Conservation (phyloP, 2,329 filamentous ascomycete species). For the Thelonectria olida region DNA sequence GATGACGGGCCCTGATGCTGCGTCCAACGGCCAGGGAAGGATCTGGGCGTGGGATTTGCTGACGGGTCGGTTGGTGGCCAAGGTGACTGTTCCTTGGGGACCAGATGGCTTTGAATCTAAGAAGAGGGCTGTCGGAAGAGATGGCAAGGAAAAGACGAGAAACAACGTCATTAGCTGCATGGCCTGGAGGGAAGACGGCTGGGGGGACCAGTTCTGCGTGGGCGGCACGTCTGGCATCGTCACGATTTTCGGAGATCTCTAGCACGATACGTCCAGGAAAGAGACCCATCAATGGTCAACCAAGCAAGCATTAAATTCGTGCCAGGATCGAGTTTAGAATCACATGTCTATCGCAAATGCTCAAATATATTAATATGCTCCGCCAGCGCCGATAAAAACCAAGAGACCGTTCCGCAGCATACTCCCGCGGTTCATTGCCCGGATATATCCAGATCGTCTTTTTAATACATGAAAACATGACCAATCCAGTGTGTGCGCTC, state of each 20-base stretch:
- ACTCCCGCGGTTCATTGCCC: constrained; percentile 5
- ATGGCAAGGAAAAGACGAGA: constrained; percentile 68
- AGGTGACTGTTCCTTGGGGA: constrained; percentile 67
- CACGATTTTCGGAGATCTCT: constrained; percentile 65
- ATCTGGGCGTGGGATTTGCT: constrained; percentile 88
- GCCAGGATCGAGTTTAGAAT: neutral
- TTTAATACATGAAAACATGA: constrained; percentile 21
- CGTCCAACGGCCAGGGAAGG: constrained; percentile 60
- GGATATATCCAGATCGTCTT: constrained; percentile 23
- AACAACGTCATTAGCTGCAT: constrained; percentile 70
- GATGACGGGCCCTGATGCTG: constrained; percentile 47
- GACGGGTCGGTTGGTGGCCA: constrained; percentile 73
- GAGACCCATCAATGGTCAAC: neutral
- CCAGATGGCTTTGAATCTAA: constrained; percentile 56
- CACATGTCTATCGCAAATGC: neutral
- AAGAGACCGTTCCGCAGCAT: constrained; percentile 20
- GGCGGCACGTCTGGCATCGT: constrained; percentile 72
- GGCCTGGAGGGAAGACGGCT: constrained; percentile 69
- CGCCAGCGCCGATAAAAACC: constrained; percentile 34
- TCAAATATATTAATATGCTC: constrained; percentile 21
- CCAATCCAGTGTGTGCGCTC: neutral
- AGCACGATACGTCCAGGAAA: constrained; percentile 18
- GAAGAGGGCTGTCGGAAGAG: constrained; percentile 65
- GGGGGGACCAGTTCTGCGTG: constrained; percentile 72
- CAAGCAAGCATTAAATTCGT: neutral